Evolutionary conservation across 1,284 basidiomycete species (phyloP).

Genomic region (Naganishia sp.): DNA sequence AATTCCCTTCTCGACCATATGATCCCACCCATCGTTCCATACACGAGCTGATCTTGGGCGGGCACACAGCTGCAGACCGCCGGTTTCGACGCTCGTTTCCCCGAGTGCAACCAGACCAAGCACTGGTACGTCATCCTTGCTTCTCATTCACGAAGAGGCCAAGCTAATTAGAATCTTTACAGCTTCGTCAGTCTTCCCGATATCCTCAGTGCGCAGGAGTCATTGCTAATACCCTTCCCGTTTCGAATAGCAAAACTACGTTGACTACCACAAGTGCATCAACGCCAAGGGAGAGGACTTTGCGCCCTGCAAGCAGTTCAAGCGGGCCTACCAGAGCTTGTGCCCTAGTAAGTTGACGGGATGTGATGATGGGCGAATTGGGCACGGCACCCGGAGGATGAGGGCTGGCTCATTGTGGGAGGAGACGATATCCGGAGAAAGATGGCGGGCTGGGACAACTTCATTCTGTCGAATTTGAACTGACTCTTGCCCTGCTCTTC

Average conservation of each 20-base stretch:
- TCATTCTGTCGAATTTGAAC: background rate
- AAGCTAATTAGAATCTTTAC: background rate
- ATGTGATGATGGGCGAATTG: background rate
- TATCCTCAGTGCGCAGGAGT: background rate
- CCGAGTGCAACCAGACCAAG: constrained; percentile 91
- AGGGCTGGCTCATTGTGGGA: too few relatives aligned
- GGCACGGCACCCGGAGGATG: too few relatives aligned
- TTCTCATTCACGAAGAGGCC: background rate
- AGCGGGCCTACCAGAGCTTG: constrained; percentile 90
- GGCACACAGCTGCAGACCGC: constrained; percentile 50
- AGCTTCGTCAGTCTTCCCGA: constrained; percentile 28
- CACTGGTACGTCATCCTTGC: constrained; percentile 68
- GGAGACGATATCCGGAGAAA: too few relatives aligned
- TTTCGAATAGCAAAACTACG: constrained; percentile 86
- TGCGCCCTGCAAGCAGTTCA: constrained; percentile 98
- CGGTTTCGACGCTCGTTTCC: constrained; percentile 77
- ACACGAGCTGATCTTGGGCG: background rate
- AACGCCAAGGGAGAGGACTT: constrained; percentile 97
- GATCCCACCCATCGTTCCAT: background rate
- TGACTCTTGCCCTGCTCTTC: constrained; percentile 24
- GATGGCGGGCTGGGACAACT: too few relatives aligned
- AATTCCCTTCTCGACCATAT: background rate
- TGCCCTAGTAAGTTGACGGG: constrained; percentile 81
- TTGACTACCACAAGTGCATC: constrained; percentile 97
- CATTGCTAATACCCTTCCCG: background rate